Evolutionary conservation across 331 rosid species (phyloP), one percentile per base, ranked within the genome.

Genomic region (Erythrophleum ivorense): DNA sequence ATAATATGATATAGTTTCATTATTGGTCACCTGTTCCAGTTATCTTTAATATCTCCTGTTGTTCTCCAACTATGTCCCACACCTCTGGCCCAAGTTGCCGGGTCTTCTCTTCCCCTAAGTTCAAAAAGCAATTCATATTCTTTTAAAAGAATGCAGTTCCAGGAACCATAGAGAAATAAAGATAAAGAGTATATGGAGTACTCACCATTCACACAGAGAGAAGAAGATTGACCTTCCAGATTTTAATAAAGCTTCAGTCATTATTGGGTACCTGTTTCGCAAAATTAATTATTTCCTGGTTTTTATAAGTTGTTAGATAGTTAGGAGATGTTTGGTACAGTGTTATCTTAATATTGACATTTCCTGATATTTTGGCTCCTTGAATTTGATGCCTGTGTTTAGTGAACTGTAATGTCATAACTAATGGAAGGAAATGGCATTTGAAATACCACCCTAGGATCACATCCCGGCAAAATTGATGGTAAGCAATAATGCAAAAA

Each of bases 31-130:
- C 92, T 91, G 2, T 72, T 21, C 94, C 91, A 91, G 0, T 77
- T 86, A 83, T 89, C 94, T 4, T 43, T 36, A 60, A 91, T 91
- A 77, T 91, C 97, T 16, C 84, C 81, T 2, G 93, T 91, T 58
- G 94, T 91, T 80, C 97, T 88, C 97, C 93, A 91, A 46, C 97
- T 91, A 78, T 91, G 88, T 68, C 93, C 97, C 21, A 89, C 55
- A 4, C 24, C 43, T 40, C 67, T 52, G 10, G 88, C 97, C 97
- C 92, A 91, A 73, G 82, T 87, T 53, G 94, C 89, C 18, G 97
- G 92, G 73, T 91, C 88, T 77, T 88, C 86, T 57, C 21, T 54
- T 78, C 97, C 94, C 94, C 97, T 89, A 9, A n/a, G 70, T 57
- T 75, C 10, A 83, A 11, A 77, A 71, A 58, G 24, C n/a, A 48